Evolutionary conservation across 2,329 filamentous ascomycete species (phyloP).

Genomic region (Diaporthe eres): DNA sequence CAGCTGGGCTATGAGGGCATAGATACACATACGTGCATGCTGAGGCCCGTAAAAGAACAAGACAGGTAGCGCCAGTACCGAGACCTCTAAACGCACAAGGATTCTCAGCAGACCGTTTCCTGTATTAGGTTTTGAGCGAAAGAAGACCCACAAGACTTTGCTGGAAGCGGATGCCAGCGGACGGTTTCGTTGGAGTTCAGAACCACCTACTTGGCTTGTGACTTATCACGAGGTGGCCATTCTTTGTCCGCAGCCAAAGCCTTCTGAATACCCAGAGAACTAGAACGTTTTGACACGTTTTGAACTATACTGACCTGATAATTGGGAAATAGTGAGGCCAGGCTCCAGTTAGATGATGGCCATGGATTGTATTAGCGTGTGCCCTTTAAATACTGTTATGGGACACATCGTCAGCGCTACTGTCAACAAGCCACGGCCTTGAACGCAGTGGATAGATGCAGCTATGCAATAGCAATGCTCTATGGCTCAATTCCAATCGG

Average conservation of each 20-base stretch:
- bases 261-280: neutral
- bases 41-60: conserved; percentile 1
- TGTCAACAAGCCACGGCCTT: neutral
- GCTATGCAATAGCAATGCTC: neutral
- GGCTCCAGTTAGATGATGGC: neutral
- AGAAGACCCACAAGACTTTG: neutral
- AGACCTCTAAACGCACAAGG: neutral
- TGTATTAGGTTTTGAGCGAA: neutral
- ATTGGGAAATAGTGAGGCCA: neutral
- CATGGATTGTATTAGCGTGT: neutral
- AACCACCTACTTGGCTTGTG: neutral
- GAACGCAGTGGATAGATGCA: neutral
- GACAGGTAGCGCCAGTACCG: neutral
- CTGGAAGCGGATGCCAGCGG: neutral
- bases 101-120: neutral
- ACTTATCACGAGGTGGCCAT: too few species aligned
- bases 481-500: neutral
- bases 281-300: neutral
- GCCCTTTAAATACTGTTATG: neutral
- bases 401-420: neutral
- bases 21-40: conserved; percentile 12
- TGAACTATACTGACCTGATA: neutral
- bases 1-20: conserved; percentile 13
- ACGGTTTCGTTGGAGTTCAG: neutral
- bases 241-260: neutral